These are phyloP conservation scores for Exophiala sp. DNA, from an alignment of 2,329 filamentous ascomycete genomes.

Conservation along the genomic window DNA sequence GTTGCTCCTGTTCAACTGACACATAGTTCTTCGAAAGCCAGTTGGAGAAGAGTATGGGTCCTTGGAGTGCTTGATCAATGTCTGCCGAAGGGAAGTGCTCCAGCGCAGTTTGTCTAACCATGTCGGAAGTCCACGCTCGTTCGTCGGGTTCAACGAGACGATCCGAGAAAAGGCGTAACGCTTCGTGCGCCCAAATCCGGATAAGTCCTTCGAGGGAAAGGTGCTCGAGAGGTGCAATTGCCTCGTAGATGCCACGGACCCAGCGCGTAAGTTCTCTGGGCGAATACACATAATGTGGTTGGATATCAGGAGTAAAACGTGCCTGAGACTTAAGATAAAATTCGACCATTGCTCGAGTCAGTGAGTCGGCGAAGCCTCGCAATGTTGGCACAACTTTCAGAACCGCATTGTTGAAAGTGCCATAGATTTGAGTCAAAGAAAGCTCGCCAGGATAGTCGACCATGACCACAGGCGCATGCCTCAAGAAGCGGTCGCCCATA, in stretches of 20 bases:
- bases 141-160: slow-evolving; percentile 93
- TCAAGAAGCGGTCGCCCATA: slow-evolving; percentile 86
- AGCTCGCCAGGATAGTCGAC: slow-evolving; percentile 97
- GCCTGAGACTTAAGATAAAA: slow-evolving; percentile 94
- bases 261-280: slow-evolving; percentile 96
- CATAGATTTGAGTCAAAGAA: slow-evolving; percentile 95
- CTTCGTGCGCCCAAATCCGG: slow-evolving; percentile 97
- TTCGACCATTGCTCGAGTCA: slow-evolving; percentile 96
- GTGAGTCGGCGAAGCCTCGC: slow-evolving; percentile 88
- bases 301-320: slow-evolving; percentile 91
- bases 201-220: slow-evolving; percentile 87
- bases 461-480: slow-evolving; percentile 98
- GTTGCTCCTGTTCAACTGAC: slow-evolving; percentile 88
- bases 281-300: slow-evolving; percentile 98
- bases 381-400: slow-evolving; percentile 94
- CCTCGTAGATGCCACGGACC: slow-evolving; percentile 96
- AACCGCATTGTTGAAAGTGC: slow-evolving; percentile 93
- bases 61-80: slow-evolving; percentile 79
- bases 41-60: slow-evolving; percentile 96
- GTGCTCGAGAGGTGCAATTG: slow-evolving; percentile 85
- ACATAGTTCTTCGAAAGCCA: slow-evolving; percentile 99
- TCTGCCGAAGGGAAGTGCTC: slow-evolving; percentile 96
- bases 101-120: slow-evolving; percentile 78
- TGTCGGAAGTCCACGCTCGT: slow-evolving; percentile 88
- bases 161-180: slow-evolving; percentile 93